These are phyloP conservation scores for Turnera subulata DNA, from an alignment of 345 rosid species.

Conservation along the genomic window DNA sequence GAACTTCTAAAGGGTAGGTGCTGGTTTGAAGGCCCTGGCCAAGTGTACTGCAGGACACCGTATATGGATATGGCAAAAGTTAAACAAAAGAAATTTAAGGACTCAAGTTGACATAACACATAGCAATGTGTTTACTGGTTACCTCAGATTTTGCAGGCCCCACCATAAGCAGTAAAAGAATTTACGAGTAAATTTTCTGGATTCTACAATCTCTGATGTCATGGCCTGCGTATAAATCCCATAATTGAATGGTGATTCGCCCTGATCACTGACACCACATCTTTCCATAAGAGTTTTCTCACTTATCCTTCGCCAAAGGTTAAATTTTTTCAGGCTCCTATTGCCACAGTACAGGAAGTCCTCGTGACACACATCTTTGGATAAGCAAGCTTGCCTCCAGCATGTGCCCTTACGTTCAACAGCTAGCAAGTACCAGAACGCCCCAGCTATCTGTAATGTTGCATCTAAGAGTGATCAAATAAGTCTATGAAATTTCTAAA, in stretches of 20 bases:
- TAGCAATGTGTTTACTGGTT: neutral
- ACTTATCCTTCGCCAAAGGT: constrained; percentile 49
- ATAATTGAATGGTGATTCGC: constrained; percentile 39
- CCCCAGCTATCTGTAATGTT: constrained; percentile 63
- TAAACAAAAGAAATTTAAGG: neutral
- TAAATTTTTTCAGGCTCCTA: constrained; percentile 35
- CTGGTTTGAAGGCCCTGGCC: constrained; percentile 93
- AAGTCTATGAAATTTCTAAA: too few species aligned
- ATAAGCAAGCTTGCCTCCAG: constrained; percentile 57
- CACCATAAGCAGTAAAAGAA: constrained; percentile 88
- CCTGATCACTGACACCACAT: constrained; percentile 35
- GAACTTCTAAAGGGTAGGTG: constrained; percentile 62
- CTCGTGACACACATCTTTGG: constrained; percentile 34
- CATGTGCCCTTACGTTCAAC: constrained; percentile 73
- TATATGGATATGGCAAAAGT: constrained; percentile 6
- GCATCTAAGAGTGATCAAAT: neutral
- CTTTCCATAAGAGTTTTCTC: constrained; percentile 31
- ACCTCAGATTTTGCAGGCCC: constrained; percentile 94
- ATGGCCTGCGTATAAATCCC: constrained; percentile 78
- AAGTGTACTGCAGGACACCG: constrained; percentile 47
- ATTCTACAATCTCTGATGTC: constrained; percentile 46
- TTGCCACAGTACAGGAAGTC: constrained; percentile 70
- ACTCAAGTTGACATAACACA: neutral
- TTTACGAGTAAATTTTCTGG: constrained; percentile 47
- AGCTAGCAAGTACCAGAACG: constrained; percentile 78